A percentile compares a stretch with the other conserved stretches of the same genome.
Conservation (phyloP, 139 green algal genomes). For the Chlorella sp. region DNA sequence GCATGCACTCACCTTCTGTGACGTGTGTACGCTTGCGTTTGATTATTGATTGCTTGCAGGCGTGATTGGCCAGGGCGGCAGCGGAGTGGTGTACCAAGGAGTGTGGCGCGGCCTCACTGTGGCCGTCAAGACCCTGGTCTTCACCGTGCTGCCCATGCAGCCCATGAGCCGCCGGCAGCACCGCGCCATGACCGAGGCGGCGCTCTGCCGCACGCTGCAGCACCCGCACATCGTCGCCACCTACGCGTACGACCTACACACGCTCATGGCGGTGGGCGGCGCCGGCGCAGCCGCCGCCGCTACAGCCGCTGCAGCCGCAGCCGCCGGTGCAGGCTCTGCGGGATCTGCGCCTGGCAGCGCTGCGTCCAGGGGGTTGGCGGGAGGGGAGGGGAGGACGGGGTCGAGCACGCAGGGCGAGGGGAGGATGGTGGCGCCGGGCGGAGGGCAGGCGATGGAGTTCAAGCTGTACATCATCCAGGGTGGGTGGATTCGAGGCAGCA, state of each 20-base stretch:
- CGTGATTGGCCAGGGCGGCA: slow-evolving; percentile 19
- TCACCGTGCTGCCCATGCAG: slow-evolving; percentile 18
- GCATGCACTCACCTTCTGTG: too few relatives aligned
- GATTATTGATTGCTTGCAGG: neutral
- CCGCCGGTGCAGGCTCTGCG: too few relatives aligned
- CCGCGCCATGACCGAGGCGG: slow-evolving; percentile 27
- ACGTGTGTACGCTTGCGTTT: too few relatives aligned
- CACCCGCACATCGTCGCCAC: slow-evolving; percentile 19
- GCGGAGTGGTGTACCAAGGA: slow-evolving; percentile 25
- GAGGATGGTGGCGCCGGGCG: too few relatives aligned
- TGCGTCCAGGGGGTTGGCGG: too few relatives aligned
- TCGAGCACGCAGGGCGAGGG: too few relatives aligned
- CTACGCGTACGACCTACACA: slow-evolving; percentile 12
- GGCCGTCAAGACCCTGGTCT: slow-evolving; percentile 39
- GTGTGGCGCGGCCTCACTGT: slow-evolving; percentile 34
- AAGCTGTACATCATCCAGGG: slow-evolving; percentile 12
- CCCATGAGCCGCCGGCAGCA: slow-evolving; percentile 10
- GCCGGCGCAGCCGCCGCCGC: too few relatives aligned
- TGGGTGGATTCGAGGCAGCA: too few relatives aligned
- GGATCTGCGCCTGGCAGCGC: too few relatives aligned
- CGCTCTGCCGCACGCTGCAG: slow-evolving; percentile 21
- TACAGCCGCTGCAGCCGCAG: too few relatives aligned
- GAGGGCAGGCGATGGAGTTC: slow-evolving; percentile 7
- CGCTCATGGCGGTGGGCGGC: too few relatives aligned
- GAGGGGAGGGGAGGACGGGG: too few relatives aligned